Conservation (phyloP, 352 stramenopile genomes). For the Pythium volutum region DNA sequence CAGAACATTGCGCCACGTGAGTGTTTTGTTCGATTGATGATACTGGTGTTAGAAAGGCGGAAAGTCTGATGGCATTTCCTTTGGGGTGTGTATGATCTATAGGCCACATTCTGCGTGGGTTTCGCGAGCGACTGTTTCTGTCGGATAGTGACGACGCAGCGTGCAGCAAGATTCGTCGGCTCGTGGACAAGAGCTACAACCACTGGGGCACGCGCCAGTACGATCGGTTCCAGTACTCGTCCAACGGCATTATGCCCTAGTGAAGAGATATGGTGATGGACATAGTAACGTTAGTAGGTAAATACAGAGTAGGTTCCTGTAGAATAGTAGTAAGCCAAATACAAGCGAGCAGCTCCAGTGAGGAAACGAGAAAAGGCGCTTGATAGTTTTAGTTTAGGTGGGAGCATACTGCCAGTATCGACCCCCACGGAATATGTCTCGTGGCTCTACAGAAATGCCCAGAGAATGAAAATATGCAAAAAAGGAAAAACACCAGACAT, state of each 20-base stretch:
- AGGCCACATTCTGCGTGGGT: slow-evolving; percentile 23
- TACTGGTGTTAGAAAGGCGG: background rate
- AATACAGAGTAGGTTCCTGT: no score
- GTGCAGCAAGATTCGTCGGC: slow-evolving; percentile 26
- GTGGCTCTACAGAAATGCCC: background rate
- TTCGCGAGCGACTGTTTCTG: slow-evolving; percentile 39
- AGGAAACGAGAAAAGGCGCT: no score
- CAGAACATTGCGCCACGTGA: slow-evolving; percentile 25
- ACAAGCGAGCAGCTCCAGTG: no score
- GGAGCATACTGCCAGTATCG: background rate
- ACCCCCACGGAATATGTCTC: background rate
- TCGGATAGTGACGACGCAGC: slow-evolving; percentile 30
- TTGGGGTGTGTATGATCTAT: background rate
- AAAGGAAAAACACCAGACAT: slow-evolving; percentile 24
- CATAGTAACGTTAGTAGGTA: no score
- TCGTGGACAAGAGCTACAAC: slow-evolving; percentile 62
- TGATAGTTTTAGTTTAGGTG: background rate
- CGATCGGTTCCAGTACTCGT: slow-evolving; percentile 64
- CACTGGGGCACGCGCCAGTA: slow-evolving; percentile 69
- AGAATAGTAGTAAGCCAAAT: no score
- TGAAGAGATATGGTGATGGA: no score
- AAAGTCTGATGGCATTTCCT: no score
- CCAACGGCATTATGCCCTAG: slow-evolving; percentile 54
- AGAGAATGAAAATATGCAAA: background rate
- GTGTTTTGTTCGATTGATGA: background rate